Percentiles rank a stretch among this genome's conserved stretches.
These are phyloP conservation scores for Cutaneotrichosporon daszewskae DNA, from an alignment of 1,284 basidiomycete species.

Conservation along the genomic window DNA sequence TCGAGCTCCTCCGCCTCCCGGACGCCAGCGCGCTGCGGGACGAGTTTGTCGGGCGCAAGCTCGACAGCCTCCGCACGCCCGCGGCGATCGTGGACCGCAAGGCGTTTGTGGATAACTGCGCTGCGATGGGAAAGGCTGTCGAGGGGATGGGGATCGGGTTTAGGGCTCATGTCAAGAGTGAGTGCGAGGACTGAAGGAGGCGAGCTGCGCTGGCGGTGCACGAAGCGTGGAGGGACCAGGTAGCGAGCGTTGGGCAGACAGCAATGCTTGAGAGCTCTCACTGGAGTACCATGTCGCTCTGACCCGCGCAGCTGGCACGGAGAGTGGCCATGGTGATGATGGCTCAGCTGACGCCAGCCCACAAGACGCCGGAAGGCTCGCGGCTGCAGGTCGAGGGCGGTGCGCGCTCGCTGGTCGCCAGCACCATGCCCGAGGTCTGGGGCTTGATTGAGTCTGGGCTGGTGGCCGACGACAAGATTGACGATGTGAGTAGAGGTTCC, in stretches of 20 bases:
- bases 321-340: not conserved
- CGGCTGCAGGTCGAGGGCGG: constrained; percentile 60
- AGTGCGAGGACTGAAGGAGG: constrained; percentile 53
- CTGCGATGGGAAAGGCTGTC: constrained; percentile 57
- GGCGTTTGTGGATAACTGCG: constrained; percentile 66
- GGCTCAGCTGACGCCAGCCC: constrained; percentile 19
- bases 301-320: too few species aligned
- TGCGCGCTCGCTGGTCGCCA: constrained; percentile 35
- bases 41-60: constrained; percentile 58
- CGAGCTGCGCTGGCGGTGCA: not conserved
- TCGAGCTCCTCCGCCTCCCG: constrained; percentile 31
- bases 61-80: constrained; percentile 65
- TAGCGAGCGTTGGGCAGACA: too few species aligned
- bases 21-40: constrained; percentile 56
- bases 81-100: constrained; percentile 69
- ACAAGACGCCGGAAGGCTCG: constrained; percentile 67
- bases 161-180: constrained; percentile 77
- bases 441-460: constrained; percentile 46
- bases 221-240: too few species aligned
- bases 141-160: constrained; percentile 63
- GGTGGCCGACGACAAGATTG: constrained; percentile 62
- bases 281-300: too few species aligned
- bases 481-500: constrained; percentile 66
- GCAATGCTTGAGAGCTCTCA: too few species aligned
- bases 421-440: constrained; percentile 38